These are phyloP conservation scores for Theobroma cacao DNA, from an alignment of 345 rosid genomes.

Conservation along the genomic window DNA sequence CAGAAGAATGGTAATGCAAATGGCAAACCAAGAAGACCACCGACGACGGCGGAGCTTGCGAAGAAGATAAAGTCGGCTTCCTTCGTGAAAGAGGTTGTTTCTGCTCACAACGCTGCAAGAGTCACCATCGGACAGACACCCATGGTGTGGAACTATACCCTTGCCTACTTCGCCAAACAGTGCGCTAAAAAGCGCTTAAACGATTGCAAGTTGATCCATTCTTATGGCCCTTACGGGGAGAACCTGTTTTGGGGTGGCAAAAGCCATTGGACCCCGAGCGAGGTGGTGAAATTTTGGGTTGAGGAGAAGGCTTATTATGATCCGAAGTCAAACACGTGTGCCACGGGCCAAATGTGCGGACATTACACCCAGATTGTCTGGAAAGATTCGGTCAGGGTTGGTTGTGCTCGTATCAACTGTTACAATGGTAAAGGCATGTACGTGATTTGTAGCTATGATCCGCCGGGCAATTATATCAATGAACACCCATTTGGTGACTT, in stretches of 20 bases:
- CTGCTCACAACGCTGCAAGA: not conserved
- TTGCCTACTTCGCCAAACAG: slow-evolving; percentile 10
- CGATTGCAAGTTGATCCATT: slow-evolving; percentile 46
- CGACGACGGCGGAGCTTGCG: too few relatives aligned
- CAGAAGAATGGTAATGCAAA: not conserved
- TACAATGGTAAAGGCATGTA: slow-evolving; percentile 14
- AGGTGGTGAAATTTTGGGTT: slow-evolving; percentile 39
- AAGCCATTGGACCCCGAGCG: slow-evolving; percentile 28
- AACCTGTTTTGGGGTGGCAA: slow-evolving; percentile 44
- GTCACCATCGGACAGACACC: not conserved
- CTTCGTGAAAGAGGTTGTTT: not conserved
- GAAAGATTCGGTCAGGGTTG: slow-evolving; percentile 28
- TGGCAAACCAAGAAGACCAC: slow-evolving; percentile 24
- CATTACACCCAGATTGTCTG: slow-evolving; percentile 59
- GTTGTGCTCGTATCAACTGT: slow-evolving; percentile 43
- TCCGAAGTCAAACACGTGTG: slow-evolving; percentile 15
- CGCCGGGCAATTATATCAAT: slow-evolving; percentile 39
- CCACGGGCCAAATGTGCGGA: slow-evolving; percentile 34
- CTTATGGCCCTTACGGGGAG: slow-evolving; percentile 41
- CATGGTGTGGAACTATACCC: not conserved
- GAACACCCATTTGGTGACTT: slow-evolving; percentile 33
- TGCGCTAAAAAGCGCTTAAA: not conserved
- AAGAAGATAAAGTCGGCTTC: too few relatives aligned
- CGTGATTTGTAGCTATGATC: slow-evolving; percentile 42
- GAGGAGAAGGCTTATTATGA: slow-evolving; percentile 31